phyloP scores from a whole-genome alignment of 345 rosid species.

The Eucalyptus albens region DNA sequence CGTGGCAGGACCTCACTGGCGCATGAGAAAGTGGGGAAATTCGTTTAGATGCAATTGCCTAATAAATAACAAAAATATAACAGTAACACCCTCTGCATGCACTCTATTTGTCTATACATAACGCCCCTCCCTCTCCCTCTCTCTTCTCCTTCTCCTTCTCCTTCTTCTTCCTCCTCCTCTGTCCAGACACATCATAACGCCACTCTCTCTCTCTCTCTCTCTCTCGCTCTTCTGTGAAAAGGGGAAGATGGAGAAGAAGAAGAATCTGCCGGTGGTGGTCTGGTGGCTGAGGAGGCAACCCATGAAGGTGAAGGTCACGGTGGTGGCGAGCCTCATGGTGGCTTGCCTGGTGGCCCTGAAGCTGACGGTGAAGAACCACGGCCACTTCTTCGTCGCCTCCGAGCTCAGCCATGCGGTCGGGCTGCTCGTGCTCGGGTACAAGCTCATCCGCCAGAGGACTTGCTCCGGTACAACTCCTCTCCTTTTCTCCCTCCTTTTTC shows the following conservation, averaged over 20 bases:
- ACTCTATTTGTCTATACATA: not conserved
- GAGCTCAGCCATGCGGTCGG: slow-evolving; percentile 1
- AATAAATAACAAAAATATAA: not conserved
- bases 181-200: not conserved
- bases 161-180: not conserved
- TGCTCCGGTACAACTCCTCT: not conserved
- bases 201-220: not conserved
- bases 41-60: not conserved
- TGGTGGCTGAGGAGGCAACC: not conserved
- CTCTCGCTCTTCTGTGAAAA: not conserved
- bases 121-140: not conserved
- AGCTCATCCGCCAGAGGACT: not conserved
- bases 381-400: not conserved
- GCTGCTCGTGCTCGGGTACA: not conserved
- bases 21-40: not conserved
- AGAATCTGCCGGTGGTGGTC: not conserved
- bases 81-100: not conserved
- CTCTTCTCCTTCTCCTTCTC: not conserved
- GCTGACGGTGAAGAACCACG: not conserved
- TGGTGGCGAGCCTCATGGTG: not conserved
- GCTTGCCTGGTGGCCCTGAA: not conserved
- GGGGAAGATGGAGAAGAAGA: not conserved
- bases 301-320: not conserved
- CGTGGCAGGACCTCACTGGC: not conserved
- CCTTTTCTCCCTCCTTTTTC: not conserved